A percentile compares a stretch with the other conserved stretches of the same genome.
Evolutionary conservation across 2,329 filamentous ascomycete species (phyloP).

Genomic region (Corniculantispora saksenae): DNA sequence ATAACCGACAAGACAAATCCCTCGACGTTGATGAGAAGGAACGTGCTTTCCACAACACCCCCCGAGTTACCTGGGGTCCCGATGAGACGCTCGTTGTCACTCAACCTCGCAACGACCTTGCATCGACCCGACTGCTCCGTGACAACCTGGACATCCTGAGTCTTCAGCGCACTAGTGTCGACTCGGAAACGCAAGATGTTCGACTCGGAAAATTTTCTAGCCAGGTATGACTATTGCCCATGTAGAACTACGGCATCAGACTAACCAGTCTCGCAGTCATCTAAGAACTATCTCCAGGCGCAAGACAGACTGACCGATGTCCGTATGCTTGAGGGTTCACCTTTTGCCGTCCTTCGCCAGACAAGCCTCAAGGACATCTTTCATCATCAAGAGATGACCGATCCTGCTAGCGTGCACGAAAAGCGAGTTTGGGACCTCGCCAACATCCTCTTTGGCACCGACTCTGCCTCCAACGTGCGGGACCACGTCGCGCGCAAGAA

Average conservation of each 20-base stretch:
- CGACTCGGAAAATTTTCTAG: constrained; percentile 64
- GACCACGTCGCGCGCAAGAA: constrained; percentile 54
- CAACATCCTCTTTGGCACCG: constrained; percentile 81
- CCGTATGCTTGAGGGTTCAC: constrained; percentile 56
- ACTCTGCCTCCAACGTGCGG: constrained; percentile 42
- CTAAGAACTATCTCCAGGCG: constrained; percentile 53
- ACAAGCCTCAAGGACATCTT: constrained; percentile 40
- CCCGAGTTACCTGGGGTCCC: constrained; percentile 79
- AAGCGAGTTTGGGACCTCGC: constrained; percentile 82
- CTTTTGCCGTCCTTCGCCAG: constrained; percentile 53
- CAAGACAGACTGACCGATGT: constrained; percentile 61
- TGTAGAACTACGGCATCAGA: background rate
- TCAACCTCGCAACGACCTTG: constrained; percentile 42
- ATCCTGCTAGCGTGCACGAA: constrained; percentile 60
- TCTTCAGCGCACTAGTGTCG: constrained; percentile 48
- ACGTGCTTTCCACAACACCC: constrained; percentile 67
- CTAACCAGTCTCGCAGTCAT: constrained; percentile 45
- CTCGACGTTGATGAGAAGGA: constrained; percentile 65
- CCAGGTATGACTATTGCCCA: constrained; percentile 41
- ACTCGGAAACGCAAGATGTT: constrained; percentile 65
- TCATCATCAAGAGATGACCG: constrained; percentile 42
- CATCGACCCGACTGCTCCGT: constrained; percentile 29
- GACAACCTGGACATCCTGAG: constrained; percentile 33
- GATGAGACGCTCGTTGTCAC: constrained; percentile 70
- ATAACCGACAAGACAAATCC: constrained; percentile 75